Conservation (phyloP, 73 alveolate species). For the Stentor coeruleus region DNA sequence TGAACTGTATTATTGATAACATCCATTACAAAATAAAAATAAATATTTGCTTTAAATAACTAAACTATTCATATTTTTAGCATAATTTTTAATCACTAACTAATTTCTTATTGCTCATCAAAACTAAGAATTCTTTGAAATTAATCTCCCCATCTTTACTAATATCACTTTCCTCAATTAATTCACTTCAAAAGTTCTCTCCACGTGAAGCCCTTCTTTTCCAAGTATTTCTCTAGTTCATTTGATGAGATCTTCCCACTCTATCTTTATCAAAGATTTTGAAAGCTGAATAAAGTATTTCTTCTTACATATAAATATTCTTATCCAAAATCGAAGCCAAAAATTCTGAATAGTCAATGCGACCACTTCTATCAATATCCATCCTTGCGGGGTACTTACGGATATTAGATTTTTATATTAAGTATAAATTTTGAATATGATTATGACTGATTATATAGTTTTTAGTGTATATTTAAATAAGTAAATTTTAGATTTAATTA, state of each 20-base stretch:
- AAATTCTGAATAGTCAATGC: conserved; percentile 59
- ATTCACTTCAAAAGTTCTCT: conserved; percentile 25
- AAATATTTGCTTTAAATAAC: too few species aligned
- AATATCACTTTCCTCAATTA: conserved; percentile 38
- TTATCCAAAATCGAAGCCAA: conserved; percentile 71
- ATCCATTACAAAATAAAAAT: too few species aligned
- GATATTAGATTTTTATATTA: too few species aligned
- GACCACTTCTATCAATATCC: conserved; percentile 58
- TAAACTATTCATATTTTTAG: too few species aligned
- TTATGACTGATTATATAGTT: too few species aligned
- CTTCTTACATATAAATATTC: conserved; percentile 34
- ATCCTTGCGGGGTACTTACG: too few species aligned
- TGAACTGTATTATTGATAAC: too few species aligned
- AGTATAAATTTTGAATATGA: too few species aligned
- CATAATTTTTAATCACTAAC: neutral
- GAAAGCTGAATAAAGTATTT: conserved; percentile 60
- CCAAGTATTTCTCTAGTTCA: conserved; percentile 67
- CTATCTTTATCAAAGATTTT: conserved; percentile 67
- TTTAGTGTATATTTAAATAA: too few species aligned
- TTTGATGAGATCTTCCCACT: conserved; percentile 61
- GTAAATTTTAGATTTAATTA: too few species aligned
- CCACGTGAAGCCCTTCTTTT: neutral
- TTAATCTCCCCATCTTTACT: conserved; percentile 49
- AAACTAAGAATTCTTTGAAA: conserved; percentile 39
- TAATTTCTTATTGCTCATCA: neutral